Conservation (phyloP, 352 stramenopile genomes). For the Hyaloperonospora brassicae region DNA sequence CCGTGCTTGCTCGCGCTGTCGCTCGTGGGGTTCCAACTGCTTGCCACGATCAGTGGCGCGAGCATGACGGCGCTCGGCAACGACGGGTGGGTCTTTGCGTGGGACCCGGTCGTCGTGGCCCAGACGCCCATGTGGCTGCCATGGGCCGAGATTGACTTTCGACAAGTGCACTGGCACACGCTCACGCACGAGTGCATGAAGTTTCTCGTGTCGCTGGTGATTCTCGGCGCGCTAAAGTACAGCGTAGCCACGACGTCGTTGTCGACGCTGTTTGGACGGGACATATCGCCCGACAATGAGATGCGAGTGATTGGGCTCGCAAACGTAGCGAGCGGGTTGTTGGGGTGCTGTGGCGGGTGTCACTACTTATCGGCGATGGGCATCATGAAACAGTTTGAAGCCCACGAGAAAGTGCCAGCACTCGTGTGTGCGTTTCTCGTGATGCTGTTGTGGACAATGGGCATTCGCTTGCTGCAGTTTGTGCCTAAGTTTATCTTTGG, state of each 20-base stretch:
- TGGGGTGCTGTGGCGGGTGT: slow-evolving; percentile 67
- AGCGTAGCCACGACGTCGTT: slow-evolving; percentile 72
- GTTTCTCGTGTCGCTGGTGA: slow-evolving; percentile 60
- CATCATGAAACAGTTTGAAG: slow-evolving; percentile 81
- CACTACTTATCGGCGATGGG: slow-evolving; percentile 80
- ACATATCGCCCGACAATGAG: slow-evolving; percentile 73
- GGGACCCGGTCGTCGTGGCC: slow-evolving; percentile 45
- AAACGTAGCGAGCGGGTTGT: slow-evolving; percentile 53
- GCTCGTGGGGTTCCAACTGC: slow-evolving; percentile 51
- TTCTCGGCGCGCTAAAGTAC: slow-evolving; percentile 75
- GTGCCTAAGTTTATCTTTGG: slow-evolving; percentile 83
- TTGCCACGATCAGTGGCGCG: slow-evolving; percentile 22
- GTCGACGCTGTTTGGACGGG: slow-evolving; percentile 66
- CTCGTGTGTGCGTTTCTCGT: slow-evolving; percentile 55
- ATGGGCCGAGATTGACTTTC: slow-evolving; percentile 62
- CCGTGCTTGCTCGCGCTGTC: slow-evolving; percentile 53
- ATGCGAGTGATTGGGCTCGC: slow-evolving; percentile 74
- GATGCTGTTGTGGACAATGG: slow-evolving; percentile 49
- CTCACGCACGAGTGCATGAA: slow-evolving; percentile 50
- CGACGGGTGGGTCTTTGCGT: slow-evolving; percentile 57
- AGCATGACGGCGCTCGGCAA: slow-evolving; percentile 32
- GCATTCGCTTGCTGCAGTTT: slow-evolving; percentile 59
- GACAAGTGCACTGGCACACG: slow-evolving; percentile 49
- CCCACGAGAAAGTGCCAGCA: slow-evolving; percentile 67
- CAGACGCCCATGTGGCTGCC: slow-evolving; percentile 75